Percentiles rank a stretch among this genome's conserved stretches.
phyloP scores from a whole-genome alignment of 495 filamentous ascomycete species.

The Ascodesmis nigricans region DNA sequence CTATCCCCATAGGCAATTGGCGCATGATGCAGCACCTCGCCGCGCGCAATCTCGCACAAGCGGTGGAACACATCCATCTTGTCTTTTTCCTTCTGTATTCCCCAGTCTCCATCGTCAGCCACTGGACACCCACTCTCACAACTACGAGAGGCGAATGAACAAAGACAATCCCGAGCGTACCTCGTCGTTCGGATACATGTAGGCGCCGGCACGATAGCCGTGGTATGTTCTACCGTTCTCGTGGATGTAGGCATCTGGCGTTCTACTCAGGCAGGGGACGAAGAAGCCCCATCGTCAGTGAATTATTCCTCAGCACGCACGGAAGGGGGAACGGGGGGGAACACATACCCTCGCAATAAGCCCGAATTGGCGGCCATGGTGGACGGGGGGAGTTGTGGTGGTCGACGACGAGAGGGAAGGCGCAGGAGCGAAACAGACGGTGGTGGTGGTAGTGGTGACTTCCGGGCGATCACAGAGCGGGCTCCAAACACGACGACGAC shows the following conservation, averaged over 20 bases:
- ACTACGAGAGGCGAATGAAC: background rate
- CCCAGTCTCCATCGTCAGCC: background rate
- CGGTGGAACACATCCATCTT: slow-evolving; percentile 62
- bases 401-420: too few species aligned
- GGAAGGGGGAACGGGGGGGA: too few species aligned
- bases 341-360: too few species aligned
- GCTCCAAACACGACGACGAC: too few species aligned
- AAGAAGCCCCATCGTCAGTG: too few species aligned
- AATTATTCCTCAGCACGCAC: too few species aligned
- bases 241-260: slow-evolving; percentile 23
- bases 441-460: too few species aligned
- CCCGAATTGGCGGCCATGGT: too few species aligned
- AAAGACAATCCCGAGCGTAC: slow-evolving; percentile 25
- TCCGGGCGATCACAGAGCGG: too few species aligned
- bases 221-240: slow-evolving; percentile 38
- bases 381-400: too few species aligned
- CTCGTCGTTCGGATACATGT: slow-evolving; percentile 42
- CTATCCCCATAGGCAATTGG: too few species aligned
- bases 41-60: slow-evolving; percentile 44
- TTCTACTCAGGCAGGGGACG: slow-evolving; percentile 1
- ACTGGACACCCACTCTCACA: slow-evolving; percentile 1
- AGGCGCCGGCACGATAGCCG: slow-evolving; percentile 33
- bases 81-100: slow-evolving; percentile 39
- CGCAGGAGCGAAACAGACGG: too few species aligned
- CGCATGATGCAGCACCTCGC: slow-evolving; percentile 32